Base-by-base conservation (phyloP, 345 rosid species). In the Eucalyptus pauciflora region DNA sequence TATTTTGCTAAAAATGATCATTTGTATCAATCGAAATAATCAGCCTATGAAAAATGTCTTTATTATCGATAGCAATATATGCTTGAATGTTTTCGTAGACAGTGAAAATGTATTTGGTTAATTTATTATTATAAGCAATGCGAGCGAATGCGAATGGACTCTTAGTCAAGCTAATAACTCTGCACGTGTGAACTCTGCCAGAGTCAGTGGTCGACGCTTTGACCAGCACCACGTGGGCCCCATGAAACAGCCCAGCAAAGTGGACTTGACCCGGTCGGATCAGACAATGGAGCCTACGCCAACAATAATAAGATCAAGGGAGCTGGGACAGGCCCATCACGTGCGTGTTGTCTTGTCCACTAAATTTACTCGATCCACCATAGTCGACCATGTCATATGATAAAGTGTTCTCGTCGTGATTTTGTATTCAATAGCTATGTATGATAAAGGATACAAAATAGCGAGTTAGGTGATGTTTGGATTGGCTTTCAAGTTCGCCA, bases 1-100 rank as follows among this genome's bases (percentile, higher is more conserved):
- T 10, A 69, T 69, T 69, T 69, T 2, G 2, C 12, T 31, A 31
- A 31, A 69, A 56, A 24, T 24, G 6, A 1, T 56, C 0, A 2
- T 8, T 69, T 69, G 22, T 22, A 54, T 54, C 11, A 22, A 20
- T 54, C 3, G 9, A 67, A 31, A 67, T 31, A 31, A 67, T 67
- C 4, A 67, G 1, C 2, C 4, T 16, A 17, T 69, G 3, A 69
- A 69, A 69, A 31, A 9, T 33, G 1, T 15, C 3, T 69, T 67
- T 37, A 8, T 31, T 1, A 17, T 8, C 0, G 1, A 31, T 10
- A 16, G 5, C 0, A 69, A 31, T 69, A 4, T 69, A 69, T 69
- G 10, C 0, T 3, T 16, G 11, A 31, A 69, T 8, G 16, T 31
- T 31, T 69, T 16, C 12, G 3, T 31, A 2, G 12, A 31, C 0